Evolutionary conservation across 768 basidiomycete genomes (phyloP).

Genomic region (Hericium rajendrae): DNA sequence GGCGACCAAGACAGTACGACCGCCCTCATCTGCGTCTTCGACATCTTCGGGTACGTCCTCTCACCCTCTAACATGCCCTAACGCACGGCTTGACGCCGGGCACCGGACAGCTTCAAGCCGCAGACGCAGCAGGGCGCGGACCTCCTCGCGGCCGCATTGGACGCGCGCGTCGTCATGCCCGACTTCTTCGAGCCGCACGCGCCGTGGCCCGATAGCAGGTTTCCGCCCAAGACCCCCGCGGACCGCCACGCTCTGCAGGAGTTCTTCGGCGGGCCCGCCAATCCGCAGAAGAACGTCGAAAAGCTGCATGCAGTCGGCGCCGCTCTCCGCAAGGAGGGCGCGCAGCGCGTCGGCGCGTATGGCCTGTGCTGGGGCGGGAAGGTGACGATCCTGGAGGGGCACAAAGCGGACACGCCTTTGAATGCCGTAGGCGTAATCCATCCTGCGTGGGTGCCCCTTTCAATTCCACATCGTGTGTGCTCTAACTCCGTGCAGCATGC

Average conservation of each 20-base stretch:
- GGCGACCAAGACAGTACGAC: constrained; percentile 24
- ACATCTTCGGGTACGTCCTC: constrained; percentile 46
- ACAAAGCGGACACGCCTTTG: background rate
- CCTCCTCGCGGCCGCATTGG: constrained; percentile 36
- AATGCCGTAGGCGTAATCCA: background rate
- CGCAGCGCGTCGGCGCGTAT: constrained; percentile 37
- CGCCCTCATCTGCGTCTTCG: constrained; percentile 48
- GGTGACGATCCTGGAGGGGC: background rate
- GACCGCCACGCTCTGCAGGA: constrained; percentile 42
- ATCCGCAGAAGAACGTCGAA: constrained; percentile 26
- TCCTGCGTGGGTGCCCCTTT: background rate
- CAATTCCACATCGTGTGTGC: background rate
- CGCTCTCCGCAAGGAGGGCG: constrained; percentile 32
- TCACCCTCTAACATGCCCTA: background rate
- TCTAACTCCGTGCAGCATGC: constrained; percentile 31
- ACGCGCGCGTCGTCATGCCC: constrained; percentile 54
- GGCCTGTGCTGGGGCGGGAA: constrained; percentile 43
- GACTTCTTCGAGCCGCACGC: constrained; percentile 51
- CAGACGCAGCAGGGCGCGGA: constrained; percentile 55
- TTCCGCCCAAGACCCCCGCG: constrained; percentile 44
- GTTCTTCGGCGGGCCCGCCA: constrained; percentile 51
- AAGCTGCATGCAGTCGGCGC: constrained; percentile 35
- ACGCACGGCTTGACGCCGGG: background rate
- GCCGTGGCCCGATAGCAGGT: constrained; percentile 39
- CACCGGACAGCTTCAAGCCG: constrained; percentile 34